Evolutionary conservation across 2,329 filamentous ascomycete species (phyloP).

Genomic region (Fonsecaea multimorphosa): DNA sequence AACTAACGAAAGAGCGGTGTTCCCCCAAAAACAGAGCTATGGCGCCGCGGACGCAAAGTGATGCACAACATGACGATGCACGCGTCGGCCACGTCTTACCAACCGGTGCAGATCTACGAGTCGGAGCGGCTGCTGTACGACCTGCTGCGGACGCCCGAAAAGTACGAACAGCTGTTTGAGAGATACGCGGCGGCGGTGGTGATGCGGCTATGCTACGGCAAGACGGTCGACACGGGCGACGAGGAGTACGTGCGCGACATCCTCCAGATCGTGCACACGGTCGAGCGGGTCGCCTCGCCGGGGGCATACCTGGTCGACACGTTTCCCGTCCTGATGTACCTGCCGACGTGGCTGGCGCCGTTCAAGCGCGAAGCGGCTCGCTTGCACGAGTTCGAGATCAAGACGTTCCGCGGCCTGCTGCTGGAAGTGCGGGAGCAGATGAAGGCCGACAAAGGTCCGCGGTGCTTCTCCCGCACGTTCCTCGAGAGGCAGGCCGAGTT

Average conservation of each 20-base stretch:
- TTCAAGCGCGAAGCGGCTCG: slow-evolving; percentile 43
- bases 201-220: slow-evolving; percentile 48
- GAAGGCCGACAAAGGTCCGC: slow-evolving; percentile 27
- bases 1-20: no score
- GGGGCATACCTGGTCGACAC: slow-evolving; percentile 47
- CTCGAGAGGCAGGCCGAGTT: slow-evolving; percentile 39
- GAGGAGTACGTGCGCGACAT: slow-evolving; percentile 44
- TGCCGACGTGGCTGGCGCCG: slow-evolving; percentile 42
- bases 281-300: slow-evolving; percentile 47
- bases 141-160: slow-evolving; percentile 41
- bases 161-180: slow-evolving; percentile 47
- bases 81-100: slow-evolving; percentile 42
- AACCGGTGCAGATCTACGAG: slow-evolving; percentile 45
- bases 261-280: slow-evolving; percentile 44
- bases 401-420: slow-evolving; percentile 42
- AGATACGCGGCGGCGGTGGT: slow-evolving; percentile 49
- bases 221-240: slow-evolving; percentile 44
- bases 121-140: slow-evolving; percentile 42
- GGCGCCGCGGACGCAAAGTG: slow-evolving; percentile 45
- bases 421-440: slow-evolving; percentile 43
- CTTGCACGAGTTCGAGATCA: slow-evolving; percentile 41
- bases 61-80: slow-evolving; percentile 45
- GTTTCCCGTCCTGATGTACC: slow-evolving; percentile 42
- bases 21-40: slow-evolving; percentile 40
- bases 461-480: slow-evolving; percentile 40